These are phyloP conservation scores for Taiozyma sp. DNA, from an alignment of 1,139 yeast species.

Conservation along the genomic window DNA sequence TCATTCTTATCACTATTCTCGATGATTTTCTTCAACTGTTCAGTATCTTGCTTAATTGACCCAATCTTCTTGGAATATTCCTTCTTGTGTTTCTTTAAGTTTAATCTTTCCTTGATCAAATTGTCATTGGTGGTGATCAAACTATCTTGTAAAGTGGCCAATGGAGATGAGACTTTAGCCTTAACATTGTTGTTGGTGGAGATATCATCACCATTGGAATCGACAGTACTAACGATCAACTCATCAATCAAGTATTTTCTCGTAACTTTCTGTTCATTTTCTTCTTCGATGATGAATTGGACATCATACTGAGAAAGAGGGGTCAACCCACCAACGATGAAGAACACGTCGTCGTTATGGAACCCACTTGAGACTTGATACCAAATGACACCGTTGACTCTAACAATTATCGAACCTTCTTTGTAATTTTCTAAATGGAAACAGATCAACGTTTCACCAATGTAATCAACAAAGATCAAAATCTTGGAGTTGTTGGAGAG, in stretches of 20 bases:
- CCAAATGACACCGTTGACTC: conserved; percentile 63
- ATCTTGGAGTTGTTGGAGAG: conserved; percentile 24
- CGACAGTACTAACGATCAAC: conserved; percentile 38
- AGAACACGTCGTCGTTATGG: conserved; percentile 35
- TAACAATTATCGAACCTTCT: conserved; percentile 37
- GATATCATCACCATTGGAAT: conserved; percentile 18
- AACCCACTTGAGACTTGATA: conserved; percentile 43
- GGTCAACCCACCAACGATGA: conserved; percentile 59
- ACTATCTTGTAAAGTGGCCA: conserved; percentile 58
- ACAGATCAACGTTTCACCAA: conserved; percentile 48
- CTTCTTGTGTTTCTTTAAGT: conserved; percentile 54
- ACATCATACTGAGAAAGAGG: conserved; percentile 68
- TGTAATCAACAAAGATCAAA: conserved; percentile 44
- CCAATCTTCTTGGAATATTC: conserved; percentile 55
- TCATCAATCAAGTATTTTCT: conserved; percentile 38
- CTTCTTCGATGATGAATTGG: conserved; percentile 43
- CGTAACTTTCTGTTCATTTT: conserved; percentile 17
- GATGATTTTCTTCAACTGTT: conserved; percentile 45
- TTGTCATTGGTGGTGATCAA: conserved; percentile 57
- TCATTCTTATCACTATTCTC: conserved; percentile 41
- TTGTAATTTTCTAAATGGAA: conserved; percentile 38
- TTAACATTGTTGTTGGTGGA: conserved; percentile 11
- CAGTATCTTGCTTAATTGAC: conserved; percentile 55
- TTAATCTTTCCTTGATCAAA: conserved; percentile 43
- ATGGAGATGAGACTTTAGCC: conserved; percentile 37